phyloP scores from a whole-genome alignment of 106 monocot genomes.

The Phalaenopsis aphrodite region DNA sequence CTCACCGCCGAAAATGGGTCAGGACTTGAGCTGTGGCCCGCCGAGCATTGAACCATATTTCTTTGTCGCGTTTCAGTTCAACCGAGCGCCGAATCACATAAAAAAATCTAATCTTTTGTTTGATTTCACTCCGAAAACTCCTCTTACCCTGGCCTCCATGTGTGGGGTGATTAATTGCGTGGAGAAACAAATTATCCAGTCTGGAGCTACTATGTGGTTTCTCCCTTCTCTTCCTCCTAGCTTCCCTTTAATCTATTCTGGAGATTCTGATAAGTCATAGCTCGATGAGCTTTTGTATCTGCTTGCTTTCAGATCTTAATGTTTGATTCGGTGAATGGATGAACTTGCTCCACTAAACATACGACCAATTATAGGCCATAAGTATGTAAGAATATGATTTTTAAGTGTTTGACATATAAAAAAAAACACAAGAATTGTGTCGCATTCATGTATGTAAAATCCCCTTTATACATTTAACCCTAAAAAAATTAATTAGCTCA shows the following conservation, averaged over 20 bases:
- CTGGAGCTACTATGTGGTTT: conserved; percentile 65
- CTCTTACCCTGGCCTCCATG: conserved; percentile 91
- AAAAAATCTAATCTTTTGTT: background rate
- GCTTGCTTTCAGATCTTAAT: conserved; percentile 58
- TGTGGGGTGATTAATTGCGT: conserved; percentile 80
- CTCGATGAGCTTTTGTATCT: conserved; percentile 2
- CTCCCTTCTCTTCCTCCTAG: background rate
- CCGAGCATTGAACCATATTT: conserved; percentile 53
- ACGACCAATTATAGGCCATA: no score
- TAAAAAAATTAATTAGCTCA: no score
- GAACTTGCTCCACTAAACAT: conserved; percentile 73
- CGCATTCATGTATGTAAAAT: no score
- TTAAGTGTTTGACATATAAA: no score
- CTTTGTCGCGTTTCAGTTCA: conserved; percentile 55
- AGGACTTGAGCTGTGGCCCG: conserved; percentile 50
- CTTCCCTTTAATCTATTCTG: background rate
- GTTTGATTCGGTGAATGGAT: conserved; percentile 74
- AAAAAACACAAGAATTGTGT: no score
- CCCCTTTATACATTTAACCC: no score
- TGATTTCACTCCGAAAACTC: conserved; percentile 43
- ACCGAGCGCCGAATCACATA: conserved; percentile 34
- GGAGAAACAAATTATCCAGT: conserved; percentile 50
- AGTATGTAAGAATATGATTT: no score
- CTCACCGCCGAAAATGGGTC: conserved; percentile 44
- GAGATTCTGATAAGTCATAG: background rate